These are phyloP conservation scores for Aspergillus sp. DNA, from an alignment of 2,329 filamentous ascomycete genomes.

Conservation along the genomic window DNA sequence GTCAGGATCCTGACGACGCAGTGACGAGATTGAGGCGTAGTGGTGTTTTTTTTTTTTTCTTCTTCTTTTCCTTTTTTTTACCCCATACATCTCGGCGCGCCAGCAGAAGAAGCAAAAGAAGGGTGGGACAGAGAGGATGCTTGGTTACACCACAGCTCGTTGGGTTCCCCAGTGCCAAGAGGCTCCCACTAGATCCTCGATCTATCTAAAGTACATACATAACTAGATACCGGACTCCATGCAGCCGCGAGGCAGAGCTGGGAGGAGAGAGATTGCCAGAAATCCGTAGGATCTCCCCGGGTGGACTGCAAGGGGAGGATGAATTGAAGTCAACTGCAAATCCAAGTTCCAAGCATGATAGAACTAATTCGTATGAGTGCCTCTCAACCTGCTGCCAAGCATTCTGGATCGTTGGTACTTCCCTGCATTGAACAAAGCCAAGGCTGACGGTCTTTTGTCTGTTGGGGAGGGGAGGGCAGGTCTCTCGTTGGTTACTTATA, in stretches of 20 bases:
- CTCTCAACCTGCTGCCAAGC: slow-evolving; percentile 17
- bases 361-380: not conserved
- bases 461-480: no score
- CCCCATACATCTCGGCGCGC: no score
- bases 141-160: not conserved
- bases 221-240: no score
- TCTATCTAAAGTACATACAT: not conserved
- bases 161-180: not conserved
- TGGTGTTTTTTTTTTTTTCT: not conserved
- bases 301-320: no score
- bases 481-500: not conserved
- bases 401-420: slow-evolving; percentile 16
- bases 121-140: not conserved
- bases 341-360: no score
- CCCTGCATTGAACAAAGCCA: slow-evolving; percentile 8
- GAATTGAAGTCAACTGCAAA: no score
- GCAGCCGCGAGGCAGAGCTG: no score
- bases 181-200: not conserved
- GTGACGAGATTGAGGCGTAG: not conserved
- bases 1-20: not conserved
- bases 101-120: not conserved
- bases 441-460: not conserved
- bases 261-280: not conserved
- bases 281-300: not conserved
- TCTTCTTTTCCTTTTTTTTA: no score